These are phyloP conservation scores for Leavenworthia alabamica DNA, from an alignment of 345 rosid genomes.

Conservation along the genomic window DNA sequence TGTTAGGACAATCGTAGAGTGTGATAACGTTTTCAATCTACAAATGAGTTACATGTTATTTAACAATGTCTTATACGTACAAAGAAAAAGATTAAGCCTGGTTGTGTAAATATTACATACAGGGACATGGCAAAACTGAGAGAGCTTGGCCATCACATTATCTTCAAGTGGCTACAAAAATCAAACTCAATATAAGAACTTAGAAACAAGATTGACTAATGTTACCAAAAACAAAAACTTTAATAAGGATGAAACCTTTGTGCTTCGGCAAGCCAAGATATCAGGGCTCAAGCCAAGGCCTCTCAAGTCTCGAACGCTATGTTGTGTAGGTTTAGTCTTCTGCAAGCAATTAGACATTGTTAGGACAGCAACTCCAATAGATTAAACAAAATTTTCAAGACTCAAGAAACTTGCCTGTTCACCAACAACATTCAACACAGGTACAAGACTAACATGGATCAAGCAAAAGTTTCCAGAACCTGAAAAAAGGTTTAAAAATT, in stretches of 20 bases:
- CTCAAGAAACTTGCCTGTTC: constrained; percentile 63
- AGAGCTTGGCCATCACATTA: constrained; percentile 73
- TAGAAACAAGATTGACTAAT: not conserved
- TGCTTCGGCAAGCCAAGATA: constrained; percentile 89
- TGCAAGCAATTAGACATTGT: constrained; percentile 24
- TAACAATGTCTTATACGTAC: not conserved
- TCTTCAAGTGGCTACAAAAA: constrained; percentile 74
- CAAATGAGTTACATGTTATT: constrained; percentile 8
- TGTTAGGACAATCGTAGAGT: constrained; percentile 85
- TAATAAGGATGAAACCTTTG: constrained; percentile 41
- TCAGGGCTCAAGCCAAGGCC: constrained; percentile 86
- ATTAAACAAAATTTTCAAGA: not conserved
- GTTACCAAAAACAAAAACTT: not conserved
- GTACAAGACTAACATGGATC: constrained; percentile 97
- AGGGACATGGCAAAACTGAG: constrained; percentile 88
- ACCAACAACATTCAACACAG: constrained; percentile 91
- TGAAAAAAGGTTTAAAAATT: constrained; percentile 5
- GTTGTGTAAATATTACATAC: constrained; percentile 35
- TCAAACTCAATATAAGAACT: constrained; percentile 17
- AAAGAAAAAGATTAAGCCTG: not conserved
- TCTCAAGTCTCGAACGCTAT: constrained; percentile 77
- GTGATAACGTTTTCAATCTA: constrained; percentile 76
- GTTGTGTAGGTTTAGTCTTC: constrained; percentile 99
- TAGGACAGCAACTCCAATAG: not conserved
- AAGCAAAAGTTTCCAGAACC: constrained; percentile 88